These are phyloP conservation scores for Bondarzewia mesenterica DNA, from an alignment of 1,284 basidiomycete genomes.

Conservation along the genomic window DNA sequence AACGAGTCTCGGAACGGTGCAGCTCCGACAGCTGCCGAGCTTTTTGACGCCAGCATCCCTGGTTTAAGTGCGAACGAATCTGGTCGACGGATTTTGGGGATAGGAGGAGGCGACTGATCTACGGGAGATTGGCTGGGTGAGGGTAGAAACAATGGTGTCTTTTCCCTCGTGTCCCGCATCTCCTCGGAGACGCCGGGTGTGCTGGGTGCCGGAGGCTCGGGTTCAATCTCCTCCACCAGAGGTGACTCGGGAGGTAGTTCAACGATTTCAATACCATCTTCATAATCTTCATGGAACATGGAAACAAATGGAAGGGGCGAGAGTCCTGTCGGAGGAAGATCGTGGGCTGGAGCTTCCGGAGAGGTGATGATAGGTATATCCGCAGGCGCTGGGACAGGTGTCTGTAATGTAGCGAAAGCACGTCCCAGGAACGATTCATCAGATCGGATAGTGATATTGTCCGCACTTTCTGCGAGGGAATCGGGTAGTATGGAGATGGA, in stretches of 20 bases:
- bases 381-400: background rate
- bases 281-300: background rate
- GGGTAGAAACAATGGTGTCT: background rate
- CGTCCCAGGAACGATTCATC: background rate
- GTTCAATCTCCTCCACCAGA: background rate
- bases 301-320: background rate
- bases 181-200: background rate
- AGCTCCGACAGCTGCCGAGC: background rate
- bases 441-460: background rate
- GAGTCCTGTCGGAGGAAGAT: background rate
- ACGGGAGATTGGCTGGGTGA: background rate
- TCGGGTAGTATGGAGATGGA: too few species aligned
- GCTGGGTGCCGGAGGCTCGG: background rate
- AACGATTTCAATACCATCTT: background rate
- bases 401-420: background rate
- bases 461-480: too few species aligned
- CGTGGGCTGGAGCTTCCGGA: background rate
- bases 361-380: background rate
- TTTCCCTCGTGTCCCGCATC: background rate
- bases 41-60: background rate
- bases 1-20: background rate
- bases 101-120: background rate
- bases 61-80: background rate
- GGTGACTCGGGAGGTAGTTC: background rate
- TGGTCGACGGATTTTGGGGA: background rate